These are phyloP conservation scores for Trametes punicea DNA, from an alignment of 768 basidiomycete species.

Conservation along the genomic window DNA sequence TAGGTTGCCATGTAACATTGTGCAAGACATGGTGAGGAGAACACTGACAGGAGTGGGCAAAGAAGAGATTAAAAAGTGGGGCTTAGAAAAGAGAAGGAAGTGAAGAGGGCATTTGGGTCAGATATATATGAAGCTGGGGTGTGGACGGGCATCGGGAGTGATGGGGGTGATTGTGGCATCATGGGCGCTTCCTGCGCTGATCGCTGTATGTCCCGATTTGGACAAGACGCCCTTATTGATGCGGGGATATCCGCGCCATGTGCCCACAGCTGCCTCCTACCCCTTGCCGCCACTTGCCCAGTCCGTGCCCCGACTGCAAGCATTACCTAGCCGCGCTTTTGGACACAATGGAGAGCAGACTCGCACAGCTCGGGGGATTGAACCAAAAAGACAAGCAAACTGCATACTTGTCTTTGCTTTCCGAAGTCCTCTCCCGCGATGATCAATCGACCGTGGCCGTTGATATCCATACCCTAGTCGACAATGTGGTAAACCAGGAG, in stretches of 20 bases:
- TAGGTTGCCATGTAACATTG: too few species aligned
- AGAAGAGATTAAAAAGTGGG: constrained; percentile 3
- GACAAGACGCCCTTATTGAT: neutral
- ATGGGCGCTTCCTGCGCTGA: constrained; percentile 5
- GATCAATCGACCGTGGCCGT: constrained; percentile 42
- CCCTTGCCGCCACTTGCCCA: constrained; percentile 9
- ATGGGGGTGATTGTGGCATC: constrained; percentile 19
- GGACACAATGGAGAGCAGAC: constrained; percentile 57
- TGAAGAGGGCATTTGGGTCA: neutral
- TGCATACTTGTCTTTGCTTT: constrained; percentile 67
- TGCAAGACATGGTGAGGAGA: too few species aligned
- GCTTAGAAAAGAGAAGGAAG: constrained; percentile 8
- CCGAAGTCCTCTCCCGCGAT: constrained; percentile 55
- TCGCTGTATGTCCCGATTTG: constrained; percentile 2
- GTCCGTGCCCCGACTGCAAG: neutral
- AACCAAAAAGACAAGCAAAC: constrained; percentile 84
- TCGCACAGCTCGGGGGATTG: constrained; percentile 59
- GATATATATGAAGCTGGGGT: neutral
- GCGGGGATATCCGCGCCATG: too few species aligned
- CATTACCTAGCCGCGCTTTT: neutral
- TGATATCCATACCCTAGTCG: constrained; percentile 70
- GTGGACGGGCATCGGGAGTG: neutral
- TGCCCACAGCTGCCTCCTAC: neutral
- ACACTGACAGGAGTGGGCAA: neutral
- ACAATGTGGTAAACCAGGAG: constrained; percentile 81